Base-by-base conservation (phyloP, 2,329 filamentous ascomycete species). In the Metarhizium robertsii region DNA sequence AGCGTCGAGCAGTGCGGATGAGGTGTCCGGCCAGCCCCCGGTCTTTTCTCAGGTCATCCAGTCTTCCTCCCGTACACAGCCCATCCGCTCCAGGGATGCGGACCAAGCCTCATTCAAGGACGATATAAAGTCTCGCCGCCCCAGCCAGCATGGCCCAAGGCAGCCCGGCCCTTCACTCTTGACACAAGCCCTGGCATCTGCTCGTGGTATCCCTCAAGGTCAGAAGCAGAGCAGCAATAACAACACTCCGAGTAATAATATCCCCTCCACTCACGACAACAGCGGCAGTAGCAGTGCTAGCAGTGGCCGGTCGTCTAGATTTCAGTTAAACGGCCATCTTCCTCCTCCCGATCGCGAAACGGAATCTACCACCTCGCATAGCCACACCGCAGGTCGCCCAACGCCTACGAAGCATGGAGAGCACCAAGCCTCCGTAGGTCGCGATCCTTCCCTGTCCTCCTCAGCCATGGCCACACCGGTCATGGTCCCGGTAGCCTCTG, bases 181-280 rank as follows among this genome's bases (percentile, higher is more conserved):
- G 69, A 76, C 78, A 58, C 77, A 82, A 69, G 79, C 79, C 65
- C 72, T 83, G 67, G 79, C 79, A 66, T 79, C 78, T 69, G 79
- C 79, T 65, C 78, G 79, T 64, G 79, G 79, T 64, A 79, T 81
- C 52, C 67, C 64, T 52, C 61, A 65, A 20, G 62, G 48, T 8
- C 54, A 56, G 25, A 52, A 57, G 18, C 30, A 53, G 11, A 49
- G 25, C 32, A 51, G 40, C 49, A 47, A 58, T 20, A 8, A 46
- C 38, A 50, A 55, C 51, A 20, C 30, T 16, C 16, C 18, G 6
- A 20, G 11, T 25, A 45, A 50, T 16, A n/a, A 13, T 13, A 10
- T 34, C 30, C 46, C 46, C 16, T 1, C 53, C 2, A 42, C 45
- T 29, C 45, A 47, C 34, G 52, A 54, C 6, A 30, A 14, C 32